phyloP scores from a whole-genome alignment of 2,329 filamentous ascomycete species.

The Aureobasidium sp. region DNA sequence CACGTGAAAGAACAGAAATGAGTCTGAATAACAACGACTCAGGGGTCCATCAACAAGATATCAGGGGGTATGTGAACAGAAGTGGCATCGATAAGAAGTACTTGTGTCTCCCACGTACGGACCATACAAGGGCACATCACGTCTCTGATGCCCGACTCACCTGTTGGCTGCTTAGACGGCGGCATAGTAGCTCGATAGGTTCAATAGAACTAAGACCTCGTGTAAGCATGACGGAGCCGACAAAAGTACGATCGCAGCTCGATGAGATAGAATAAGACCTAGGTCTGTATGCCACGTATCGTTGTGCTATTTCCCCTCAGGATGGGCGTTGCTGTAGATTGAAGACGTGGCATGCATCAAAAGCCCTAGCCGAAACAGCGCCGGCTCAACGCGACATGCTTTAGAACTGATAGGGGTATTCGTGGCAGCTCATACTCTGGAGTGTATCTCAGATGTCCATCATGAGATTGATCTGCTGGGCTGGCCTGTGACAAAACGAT shows the following conservation, averaged over 20 bases:
- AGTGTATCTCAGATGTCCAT: background rate
- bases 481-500: background rate
- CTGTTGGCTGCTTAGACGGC: background rate
- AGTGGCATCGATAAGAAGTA: background rate
- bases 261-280: background rate
- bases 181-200: background rate
- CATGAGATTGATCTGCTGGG: no score
- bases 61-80: background rate
- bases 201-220: background rate
- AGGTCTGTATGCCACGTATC: background rate
- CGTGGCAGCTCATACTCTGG: no score
- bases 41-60: background rate
- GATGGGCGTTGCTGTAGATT: background rate
- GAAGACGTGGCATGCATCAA: conserved; percentile 8
- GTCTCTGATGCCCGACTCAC: conserved; percentile 5
- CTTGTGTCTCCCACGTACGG: background rate
- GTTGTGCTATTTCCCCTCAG: background rate
- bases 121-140: background rate
- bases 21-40: background rate
- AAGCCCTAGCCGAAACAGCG: background rate
- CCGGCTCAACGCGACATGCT: background rate
- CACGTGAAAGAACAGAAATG: background rate
- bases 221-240: background rate
- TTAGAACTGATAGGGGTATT: background rate
- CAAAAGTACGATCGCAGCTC: background rate